These are phyloP conservation scores for Sphagnum tenellum DNA, from an alignment of 225 moss, liverwort and hornwort species.

Conservation along the genomic window DNA sequence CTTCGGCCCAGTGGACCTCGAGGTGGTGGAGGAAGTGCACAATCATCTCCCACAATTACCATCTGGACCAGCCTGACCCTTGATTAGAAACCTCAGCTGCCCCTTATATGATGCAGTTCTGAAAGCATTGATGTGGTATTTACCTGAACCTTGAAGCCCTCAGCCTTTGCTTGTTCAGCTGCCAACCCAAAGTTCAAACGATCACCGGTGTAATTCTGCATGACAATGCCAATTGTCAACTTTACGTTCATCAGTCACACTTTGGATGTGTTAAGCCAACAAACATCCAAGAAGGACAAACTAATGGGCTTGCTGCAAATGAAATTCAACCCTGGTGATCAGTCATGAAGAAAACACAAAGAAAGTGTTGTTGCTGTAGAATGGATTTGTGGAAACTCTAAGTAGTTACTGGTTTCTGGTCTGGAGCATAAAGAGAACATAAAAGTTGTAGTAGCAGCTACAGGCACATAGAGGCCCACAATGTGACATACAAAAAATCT, in stretches of 20 bases:
- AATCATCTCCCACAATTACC: constrained; percentile 95
- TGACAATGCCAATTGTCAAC: neutral
- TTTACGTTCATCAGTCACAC: neutral
- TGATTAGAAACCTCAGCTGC: neutral
- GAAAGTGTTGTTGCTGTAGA: no score
- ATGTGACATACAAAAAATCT: no score
- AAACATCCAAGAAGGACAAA: no score
- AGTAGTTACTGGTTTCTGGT: no score
- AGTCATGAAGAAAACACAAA: no score
- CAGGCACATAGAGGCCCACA: no score
- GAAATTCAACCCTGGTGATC: no score
- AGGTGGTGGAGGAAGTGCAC: constrained; percentile 92
- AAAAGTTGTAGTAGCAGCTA: no score
- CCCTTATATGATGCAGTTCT: neutral
- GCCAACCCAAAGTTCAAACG: constrained; percentile 90
- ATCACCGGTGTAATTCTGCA: constrained; percentile 95
- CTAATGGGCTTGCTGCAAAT: no score
- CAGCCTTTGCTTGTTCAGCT: constrained; percentile 92
- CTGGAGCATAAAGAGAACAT: no score
- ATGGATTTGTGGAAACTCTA: no score
- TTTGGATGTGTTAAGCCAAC: no score
- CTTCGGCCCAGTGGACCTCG: constrained; percentile 83
- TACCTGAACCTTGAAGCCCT: constrained; percentile 88
- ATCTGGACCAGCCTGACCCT: constrained; percentile 25
- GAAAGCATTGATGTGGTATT: neutral